A percentile compares a stretch with the other conserved stretches of the same genome.
These are phyloP conservation scores for Diplodia seriata DNA, from an alignment of 2,329 filamentous ascomycete genomes.

Conservation along the genomic window DNA sequence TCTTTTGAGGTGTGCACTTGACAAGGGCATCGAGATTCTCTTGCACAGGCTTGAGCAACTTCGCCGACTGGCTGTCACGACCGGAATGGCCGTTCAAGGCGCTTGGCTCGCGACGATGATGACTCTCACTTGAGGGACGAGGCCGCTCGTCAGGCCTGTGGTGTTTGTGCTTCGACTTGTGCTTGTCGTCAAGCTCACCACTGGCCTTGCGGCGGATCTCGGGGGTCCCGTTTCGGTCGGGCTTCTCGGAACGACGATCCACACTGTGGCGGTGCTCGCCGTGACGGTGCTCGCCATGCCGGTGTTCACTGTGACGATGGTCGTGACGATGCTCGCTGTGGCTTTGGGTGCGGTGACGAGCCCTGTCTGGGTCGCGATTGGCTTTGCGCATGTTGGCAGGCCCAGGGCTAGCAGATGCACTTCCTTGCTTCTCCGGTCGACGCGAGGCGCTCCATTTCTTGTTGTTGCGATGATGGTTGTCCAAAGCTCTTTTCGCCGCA, in stretches of 20 bases:
- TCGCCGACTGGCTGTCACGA: constrained; percentile 49
- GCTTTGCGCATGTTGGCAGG: constrained; percentile 54
- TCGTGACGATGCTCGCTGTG: constrained; percentile 28
- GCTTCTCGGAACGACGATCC: constrained; percentile 47
- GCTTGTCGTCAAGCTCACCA: constrained; percentile 60
- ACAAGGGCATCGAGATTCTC: constrained; percentile 66
- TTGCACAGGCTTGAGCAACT: constrained; percentile 62
- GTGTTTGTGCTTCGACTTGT: constrained; percentile 52
- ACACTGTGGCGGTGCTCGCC: constrained; percentile 49
- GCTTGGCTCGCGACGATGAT: constrained; percentile 38
- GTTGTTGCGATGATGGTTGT: constrained; percentile 94
- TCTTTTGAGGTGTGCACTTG: constrained; percentile 67
- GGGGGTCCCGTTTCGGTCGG: constrained; percentile 51
- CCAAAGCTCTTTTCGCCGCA: constrained; percentile 77
- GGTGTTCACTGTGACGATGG: constrained; percentile 45
- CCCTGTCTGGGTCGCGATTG: constrained; percentile 48
- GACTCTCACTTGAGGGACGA: constrained; percentile 37
- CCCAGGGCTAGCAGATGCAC: constrained; percentile 74
- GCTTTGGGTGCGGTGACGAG: constrained; percentile 42
- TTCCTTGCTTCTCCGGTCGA: constrained; percentile 61
- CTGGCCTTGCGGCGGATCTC: constrained; percentile 54
- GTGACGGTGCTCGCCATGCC: constrained; percentile 48
- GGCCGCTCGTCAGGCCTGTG: constrained; percentile 61
- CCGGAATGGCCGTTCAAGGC: constrained; percentile 14
- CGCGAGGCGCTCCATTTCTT: constrained; percentile 71